A percentile compares a stretch with the other conserved stretches of the same genome.
These are phyloP conservation scores for Kodamaea laetipori DNA, from an alignment of 805 yeast genomes.

Conservation along the genomic window DNA sequence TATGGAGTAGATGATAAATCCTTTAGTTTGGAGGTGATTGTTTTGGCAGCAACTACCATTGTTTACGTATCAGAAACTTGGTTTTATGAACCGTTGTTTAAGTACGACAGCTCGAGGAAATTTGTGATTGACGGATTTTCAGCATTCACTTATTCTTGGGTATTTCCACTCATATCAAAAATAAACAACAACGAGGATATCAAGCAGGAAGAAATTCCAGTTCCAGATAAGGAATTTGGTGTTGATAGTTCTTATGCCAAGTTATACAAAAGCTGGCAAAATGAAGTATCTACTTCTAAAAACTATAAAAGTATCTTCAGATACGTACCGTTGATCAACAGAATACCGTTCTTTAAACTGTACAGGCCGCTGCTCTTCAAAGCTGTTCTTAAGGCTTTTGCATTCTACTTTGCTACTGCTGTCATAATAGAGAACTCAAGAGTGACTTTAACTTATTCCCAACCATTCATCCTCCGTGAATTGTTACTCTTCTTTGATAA, in stretches of 20 bases:
- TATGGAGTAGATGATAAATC: slow-evolving; percentile 2
- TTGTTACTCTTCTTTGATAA: slow-evolving; percentile 5
- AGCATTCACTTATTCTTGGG: slow-evolving; percentile 28
- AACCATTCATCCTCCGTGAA: slow-evolving; percentile 8
- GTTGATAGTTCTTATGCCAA: slow-evolving; percentile 5
- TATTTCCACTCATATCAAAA: slow-evolving; percentile 27
- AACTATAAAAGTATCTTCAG: not conserved
- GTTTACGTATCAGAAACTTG: slow-evolving; percentile 21
- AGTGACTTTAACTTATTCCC: not conserved
- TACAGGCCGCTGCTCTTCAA: slow-evolving; percentile 5
- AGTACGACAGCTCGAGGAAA: slow-evolving; percentile 23
- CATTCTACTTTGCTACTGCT: not conserved
- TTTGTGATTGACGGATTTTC: slow-evolving; percentile 23
- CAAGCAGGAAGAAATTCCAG: slow-evolving; percentile 21
- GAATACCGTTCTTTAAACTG: slow-evolving; percentile 3
- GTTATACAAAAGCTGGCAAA: slow-evolving; percentile 1
- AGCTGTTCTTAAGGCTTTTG: slow-evolving; percentile 1
- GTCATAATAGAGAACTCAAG: not conserved
- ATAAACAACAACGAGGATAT: slow-evolving; percentile 26
- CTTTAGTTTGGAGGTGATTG: slow-evolving; percentile 7
- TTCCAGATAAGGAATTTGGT: not conserved
- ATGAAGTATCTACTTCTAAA: not conserved
- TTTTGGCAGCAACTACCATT: slow-evolving; percentile 15
- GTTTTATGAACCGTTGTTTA: slow-evolving; percentile 19
- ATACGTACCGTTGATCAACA: slow-evolving; percentile 1